Conservation (phyloP, 2,329 filamentous ascomycete genomes). For the Biscogniauxia marginata region DNA sequence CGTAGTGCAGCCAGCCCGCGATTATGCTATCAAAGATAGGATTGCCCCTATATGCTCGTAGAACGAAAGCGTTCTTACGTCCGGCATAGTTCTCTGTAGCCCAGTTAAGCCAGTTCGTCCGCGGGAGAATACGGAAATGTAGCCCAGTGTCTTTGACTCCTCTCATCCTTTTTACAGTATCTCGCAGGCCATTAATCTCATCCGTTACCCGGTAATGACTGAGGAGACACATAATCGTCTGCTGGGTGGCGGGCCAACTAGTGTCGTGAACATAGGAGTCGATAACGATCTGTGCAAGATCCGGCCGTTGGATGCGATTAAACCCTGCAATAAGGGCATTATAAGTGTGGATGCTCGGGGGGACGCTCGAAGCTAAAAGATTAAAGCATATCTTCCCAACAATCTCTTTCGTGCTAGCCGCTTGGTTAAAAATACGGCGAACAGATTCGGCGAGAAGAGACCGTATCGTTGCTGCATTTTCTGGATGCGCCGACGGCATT, state of each 20-base stretch:
- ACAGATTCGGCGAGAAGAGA: constrained; percentile 25
- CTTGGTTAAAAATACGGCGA: constrained; percentile 27
- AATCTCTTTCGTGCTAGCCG: constrained; percentile 24
- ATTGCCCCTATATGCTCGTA: constrained; percentile 39
- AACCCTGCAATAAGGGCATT: constrained; percentile 71
- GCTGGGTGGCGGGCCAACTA: constrained; percentile 45
- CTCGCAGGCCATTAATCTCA: constrained; percentile 43
- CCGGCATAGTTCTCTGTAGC: constrained; percentile 30
- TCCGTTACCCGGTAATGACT: constrained; percentile 47
- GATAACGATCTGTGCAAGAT: constrained; percentile 53
- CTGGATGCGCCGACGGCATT: constrained; percentile 13
- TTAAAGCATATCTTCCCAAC: constrained; percentile 61
- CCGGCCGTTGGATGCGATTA: constrained; percentile 46
- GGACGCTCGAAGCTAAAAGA: constrained; percentile 58
- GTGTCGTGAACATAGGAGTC: constrained; percentile 48
- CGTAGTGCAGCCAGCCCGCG: constrained; percentile 47
- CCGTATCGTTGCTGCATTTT: constrained; percentile 13
- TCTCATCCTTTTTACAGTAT: constrained; percentile 45
- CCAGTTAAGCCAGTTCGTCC: constrained; percentile 30
- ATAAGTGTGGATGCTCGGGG: constrained; percentile 67
- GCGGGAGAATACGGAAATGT: constrained; percentile 24
- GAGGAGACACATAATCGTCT: constrained; percentile 49
- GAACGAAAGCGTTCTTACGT: constrained; percentile 31
- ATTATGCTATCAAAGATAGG: constrained; percentile 46
- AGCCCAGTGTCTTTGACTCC: constrained; percentile 37